Conservation (phyloP, 208 protist genomes). For the Leishmania mexicana region DNA sequence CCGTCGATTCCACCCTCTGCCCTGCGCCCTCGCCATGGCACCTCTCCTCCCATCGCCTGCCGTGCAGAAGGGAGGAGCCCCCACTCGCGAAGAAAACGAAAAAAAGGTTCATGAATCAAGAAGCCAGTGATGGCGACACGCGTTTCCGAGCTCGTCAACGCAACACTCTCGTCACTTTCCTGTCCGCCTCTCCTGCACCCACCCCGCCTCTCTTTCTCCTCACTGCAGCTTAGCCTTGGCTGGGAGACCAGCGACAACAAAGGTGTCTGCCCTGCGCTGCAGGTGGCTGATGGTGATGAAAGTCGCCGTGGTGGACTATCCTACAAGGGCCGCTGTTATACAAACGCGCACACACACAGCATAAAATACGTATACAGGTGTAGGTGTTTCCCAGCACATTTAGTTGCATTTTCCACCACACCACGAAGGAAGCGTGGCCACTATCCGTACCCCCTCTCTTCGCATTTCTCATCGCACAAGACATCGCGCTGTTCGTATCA, state of each 20-base stretch:
- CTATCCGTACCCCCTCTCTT: neutral
- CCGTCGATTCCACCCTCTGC: neutral
- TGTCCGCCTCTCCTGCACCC: neutral
- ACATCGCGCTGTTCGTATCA: neutral
- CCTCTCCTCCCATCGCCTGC: neutral
- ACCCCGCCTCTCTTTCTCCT: neutral
- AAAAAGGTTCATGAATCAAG: neutral
- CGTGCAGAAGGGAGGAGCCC: neutral
- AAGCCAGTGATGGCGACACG: neutral
- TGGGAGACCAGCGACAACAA: constrained; percentile 26
- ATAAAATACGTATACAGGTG: neutral
- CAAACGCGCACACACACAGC: neutral
- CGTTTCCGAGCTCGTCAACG: neutral
- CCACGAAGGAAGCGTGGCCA: neutral
- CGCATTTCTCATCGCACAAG: neutral
- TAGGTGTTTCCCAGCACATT: neutral
- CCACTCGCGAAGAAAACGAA: neutral
- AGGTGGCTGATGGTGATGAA: constrained; percentile 8
- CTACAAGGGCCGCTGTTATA: neutral
- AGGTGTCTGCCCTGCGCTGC: neutral
- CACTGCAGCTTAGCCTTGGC: constrained; percentile 28
- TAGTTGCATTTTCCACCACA: neutral
- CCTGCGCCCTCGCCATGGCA: neutral
- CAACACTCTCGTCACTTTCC: neutral
- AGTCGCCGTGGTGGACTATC: neutral